Conservation (phyloP, 192 early-diverging fungal genomes). For the Phycomyces blakesleeanus region DNA sequence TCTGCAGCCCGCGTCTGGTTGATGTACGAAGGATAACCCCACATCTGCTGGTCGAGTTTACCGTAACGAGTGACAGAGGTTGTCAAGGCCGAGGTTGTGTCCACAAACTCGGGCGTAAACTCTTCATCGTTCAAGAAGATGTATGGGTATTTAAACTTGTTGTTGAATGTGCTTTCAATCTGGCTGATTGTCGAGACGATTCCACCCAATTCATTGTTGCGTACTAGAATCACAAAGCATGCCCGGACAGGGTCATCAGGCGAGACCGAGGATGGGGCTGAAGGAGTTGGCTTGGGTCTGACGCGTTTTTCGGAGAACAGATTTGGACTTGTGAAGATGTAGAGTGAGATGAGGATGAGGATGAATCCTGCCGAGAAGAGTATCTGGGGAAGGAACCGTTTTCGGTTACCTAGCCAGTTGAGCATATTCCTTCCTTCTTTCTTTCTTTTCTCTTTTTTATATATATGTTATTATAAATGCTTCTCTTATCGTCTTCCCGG, state of each 20-base stretch:
- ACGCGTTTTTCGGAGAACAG: not conserved
- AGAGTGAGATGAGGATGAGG: not conserved
- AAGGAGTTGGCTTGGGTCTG: not conserved
- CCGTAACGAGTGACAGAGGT: constrained; percentile 59
- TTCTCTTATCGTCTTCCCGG: too few species aligned
- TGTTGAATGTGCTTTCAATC: constrained; percentile 78
- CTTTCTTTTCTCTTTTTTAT: not conserved
- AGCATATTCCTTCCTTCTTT: not conserved
- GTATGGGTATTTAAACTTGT: constrained; percentile 79
- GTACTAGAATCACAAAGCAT: constrained; percentile 57
- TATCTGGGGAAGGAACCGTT: not conserved
- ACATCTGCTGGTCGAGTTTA: constrained; percentile 54
- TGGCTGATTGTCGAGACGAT: constrained; percentile 56
- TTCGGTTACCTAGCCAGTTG: not conserved
- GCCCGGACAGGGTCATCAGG: constrained; percentile 20
- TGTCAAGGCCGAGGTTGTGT: constrained; percentile 47
- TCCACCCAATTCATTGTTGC: constrained; percentile 65
- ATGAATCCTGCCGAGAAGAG: not conserved
- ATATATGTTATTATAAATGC: too few species aligned
- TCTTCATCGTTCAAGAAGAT: constrained; percentile 83
- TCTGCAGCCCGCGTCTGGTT: constrained; percentile 56
- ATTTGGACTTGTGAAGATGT: not conserved
- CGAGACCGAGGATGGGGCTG: not conserved
- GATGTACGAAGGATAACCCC: constrained; percentile 80
- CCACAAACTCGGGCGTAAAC: constrained; percentile 68